Base-by-base conservation (phyloP, 192 early-diverging fungal genomes). In the Lobulomyces angularis region DNA sequence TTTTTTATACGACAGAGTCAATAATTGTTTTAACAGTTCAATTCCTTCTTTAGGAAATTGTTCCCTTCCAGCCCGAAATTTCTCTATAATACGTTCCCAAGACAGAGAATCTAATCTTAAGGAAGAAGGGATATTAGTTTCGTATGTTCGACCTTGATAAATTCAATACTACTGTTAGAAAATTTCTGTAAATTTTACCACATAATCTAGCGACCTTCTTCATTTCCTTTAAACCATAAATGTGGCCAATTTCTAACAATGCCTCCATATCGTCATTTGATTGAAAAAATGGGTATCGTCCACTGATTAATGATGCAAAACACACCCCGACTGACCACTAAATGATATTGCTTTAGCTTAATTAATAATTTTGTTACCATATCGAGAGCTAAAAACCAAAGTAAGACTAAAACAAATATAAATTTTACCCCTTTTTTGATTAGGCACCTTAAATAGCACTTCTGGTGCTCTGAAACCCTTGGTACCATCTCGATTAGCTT, bases 391-490 rank as follows among this genome's bases (percentile, higher is more conserved):
- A 56, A 41, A 31, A 23, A 46, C 17, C n/a, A 23, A 29, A 46
- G 21, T 25, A n/a, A n/a, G n/a, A n/a, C n/a, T n/a, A n/a, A n/a
- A n/a, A n/a, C n/a, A n/a, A n/a, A n/a, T n/a, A n/a, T n/a, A n/a
- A n/a, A n/a, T n/a, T 58, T 48, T 69, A 81, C 82, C 80, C 30
- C 63, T 62, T 7, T 86, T 82, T 49, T 96, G 92, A 38, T 75
- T 35, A 2, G 62, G 38, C 3, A 86, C 74, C 41, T 84, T 85
- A 19, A 96, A 63, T 8, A 96, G 55, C 0, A 96, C 85, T 46
- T 96, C 92, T 0, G 92, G 92, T 4, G 92, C 86, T 9, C 92
- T 71, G 45, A 90, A 96, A 5, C 92, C 92, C 33, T 84, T 64
- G 1, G 92, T 96, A 8, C 92, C 92, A 0, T 85, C 88, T 7